Percentiles rank a stretch among this genome's conserved stretches.
These are phyloP conservation scores for Blepharisma stoltei DNA, from an alignment of 73 alveolate genomes.

Conservation along the genomic window DNA sequence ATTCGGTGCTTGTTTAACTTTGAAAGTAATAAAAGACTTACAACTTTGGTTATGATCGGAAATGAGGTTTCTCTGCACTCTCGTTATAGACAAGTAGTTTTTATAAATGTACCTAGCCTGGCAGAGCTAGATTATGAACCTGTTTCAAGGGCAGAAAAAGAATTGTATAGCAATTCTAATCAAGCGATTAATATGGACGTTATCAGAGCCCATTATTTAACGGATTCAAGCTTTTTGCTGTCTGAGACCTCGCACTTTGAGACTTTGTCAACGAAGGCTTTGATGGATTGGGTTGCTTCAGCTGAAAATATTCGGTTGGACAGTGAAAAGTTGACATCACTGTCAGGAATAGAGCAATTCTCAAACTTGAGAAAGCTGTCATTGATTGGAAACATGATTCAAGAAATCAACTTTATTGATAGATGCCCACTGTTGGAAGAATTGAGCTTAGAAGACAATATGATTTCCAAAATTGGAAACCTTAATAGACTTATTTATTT, in stretches of 20 bases:
- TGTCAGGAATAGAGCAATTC: slow-evolving; percentile 68
- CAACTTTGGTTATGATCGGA: slow-evolving; percentile 54
- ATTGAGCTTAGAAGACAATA: slow-evolving; percentile 84
- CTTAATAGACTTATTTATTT: slow-evolving; percentile 64
- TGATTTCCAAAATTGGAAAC: slow-evolving; percentile 70
- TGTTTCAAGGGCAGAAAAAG: slow-evolving; percentile 22
- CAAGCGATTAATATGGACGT: slow-evolving; percentile 28
- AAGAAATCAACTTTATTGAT: slow-evolving; percentile 76
- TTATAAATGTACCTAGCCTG: slow-evolving; percentile 40
- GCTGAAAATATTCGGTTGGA: slow-evolving; percentile 54
- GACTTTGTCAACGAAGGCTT: background rate
- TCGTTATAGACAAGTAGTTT: slow-evolving; percentile 46
- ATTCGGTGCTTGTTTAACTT: slow-evolving; percentile 73
- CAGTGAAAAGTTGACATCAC: slow-evolving; percentile 54
- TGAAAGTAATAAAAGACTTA: slow-evolving; percentile 54
- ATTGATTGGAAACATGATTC: slow-evolving; percentile 72
- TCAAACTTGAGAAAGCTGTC: slow-evolving; percentile 74
- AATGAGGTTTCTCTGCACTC: slow-evolving; percentile 68
- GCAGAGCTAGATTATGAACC: slow-evolving; percentile 49
- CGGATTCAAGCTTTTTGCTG: slow-evolving; percentile 21
- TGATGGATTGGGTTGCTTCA: slow-evolving; percentile 53
- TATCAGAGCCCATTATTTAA: slow-evolving; percentile 28
- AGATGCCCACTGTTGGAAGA: slow-evolving; percentile 80
- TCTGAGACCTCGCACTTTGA: slow-evolving; percentile 11
- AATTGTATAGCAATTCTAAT: background rate